Conservation (phyloP, 106 monocot genomes). For the Hemerocallis citrina region DNA sequence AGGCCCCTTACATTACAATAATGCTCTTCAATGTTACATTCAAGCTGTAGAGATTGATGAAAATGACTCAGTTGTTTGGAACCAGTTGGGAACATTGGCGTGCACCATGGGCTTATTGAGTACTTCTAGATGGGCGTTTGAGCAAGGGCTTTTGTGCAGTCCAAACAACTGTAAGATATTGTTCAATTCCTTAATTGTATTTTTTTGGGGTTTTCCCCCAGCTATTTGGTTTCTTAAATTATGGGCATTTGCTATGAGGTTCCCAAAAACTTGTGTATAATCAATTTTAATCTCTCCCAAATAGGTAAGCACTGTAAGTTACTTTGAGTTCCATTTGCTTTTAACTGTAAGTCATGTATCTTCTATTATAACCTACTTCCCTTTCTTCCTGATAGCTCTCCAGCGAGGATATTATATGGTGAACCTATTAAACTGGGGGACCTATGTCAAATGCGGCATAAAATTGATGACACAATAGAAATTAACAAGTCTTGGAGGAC, state of each 20-base stretch:
- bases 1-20: conserved; percentile 55
- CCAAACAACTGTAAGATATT: conserved; percentile 80
- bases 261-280: neutral
- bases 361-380: too few relatives aligned
- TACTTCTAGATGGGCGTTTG: conserved; percentile 94
- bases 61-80: conserved; percentile 94
- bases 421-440: too few relatives aligned
- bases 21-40: conserved; percentile 89
- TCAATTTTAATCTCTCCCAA: too few relatives aligned
- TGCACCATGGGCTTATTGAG: conserved; percentile 86
- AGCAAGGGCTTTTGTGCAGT: conserved; percentile 91
- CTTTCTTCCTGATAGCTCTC: too few relatives aligned
- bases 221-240: neutral
- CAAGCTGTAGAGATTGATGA: conserved; percentile 95
- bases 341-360: too few relatives aligned
- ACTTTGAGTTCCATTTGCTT: too few relatives aligned
- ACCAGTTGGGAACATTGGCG: conserved; percentile 85
- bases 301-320: too few relatives aligned
- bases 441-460: too few relatives aligned
- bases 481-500: too few relatives aligned
- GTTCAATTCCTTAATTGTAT: neutral
- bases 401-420: too few relatives aligned
- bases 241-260: neutral
- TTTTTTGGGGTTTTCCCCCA: neutral
- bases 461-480: too few relatives aligned